These are phyloP conservation scores for Candida bentonensis DNA, from an alignment of 805 yeast species.

Conservation along the genomic window DNA sequence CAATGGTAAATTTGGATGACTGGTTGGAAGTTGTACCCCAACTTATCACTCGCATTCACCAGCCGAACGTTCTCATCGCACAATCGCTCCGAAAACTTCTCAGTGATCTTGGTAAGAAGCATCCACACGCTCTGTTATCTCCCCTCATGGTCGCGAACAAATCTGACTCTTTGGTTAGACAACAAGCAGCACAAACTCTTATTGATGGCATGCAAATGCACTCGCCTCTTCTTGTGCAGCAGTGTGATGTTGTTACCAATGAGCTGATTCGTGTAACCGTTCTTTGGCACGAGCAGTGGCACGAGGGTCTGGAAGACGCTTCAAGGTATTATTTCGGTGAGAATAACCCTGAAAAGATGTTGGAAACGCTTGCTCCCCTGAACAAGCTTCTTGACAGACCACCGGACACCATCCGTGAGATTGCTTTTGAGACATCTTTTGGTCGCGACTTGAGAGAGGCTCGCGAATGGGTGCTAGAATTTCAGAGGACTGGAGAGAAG, in stretches of 20 bases:
- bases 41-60: constrained; percentile 89
- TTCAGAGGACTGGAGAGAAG: constrained; percentile 69
- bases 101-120: constrained; percentile 83
- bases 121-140: constrained; percentile 93
- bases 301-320: constrained; percentile 94
- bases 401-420: constrained; percentile 85
- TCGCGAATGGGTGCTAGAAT: constrained; percentile 81
- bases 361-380: constrained; percentile 74
- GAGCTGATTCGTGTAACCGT: constrained; percentile 92
- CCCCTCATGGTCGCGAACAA: constrained; percentile 94
- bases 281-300: constrained; percentile 96
- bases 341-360: constrained; percentile 89
- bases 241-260: constrained; percentile 85
- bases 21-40: constrained; percentile 97
- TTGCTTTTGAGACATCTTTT: constrained; percentile 82
- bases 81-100: constrained; percentile 64
- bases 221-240: constrained; percentile 72
- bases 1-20: constrained; percentile 75
- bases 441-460: constrained; percentile 91
- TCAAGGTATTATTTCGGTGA: constrained; percentile 88
- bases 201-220: constrained; percentile 87
- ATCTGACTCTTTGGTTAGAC: constrained; percentile 79
- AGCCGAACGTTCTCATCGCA: constrained; percentile 77
- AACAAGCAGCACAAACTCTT: constrained; percentile 80
- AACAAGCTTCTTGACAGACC: constrained; percentile 72